Conservation (phyloP, 345 rosid species). For the Eutrema yunnanense region DNA sequence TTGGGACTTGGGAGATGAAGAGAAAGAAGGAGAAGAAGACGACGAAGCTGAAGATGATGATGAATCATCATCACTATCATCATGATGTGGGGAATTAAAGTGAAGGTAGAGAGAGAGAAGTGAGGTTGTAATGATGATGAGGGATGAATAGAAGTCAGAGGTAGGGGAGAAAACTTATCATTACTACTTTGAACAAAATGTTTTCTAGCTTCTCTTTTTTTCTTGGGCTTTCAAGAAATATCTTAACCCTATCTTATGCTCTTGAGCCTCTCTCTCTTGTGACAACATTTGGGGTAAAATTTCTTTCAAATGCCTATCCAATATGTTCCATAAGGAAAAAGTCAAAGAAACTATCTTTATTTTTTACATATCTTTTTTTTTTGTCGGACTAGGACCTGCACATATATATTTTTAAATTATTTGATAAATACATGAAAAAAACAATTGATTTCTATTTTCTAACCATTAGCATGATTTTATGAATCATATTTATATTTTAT, state of each 20-base stretch:
- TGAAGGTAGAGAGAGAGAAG: constrained; percentile 20
- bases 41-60: constrained; percentile 21
- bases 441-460: background rate
- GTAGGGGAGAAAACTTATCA: constrained; percentile 28
- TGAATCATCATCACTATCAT: constrained; percentile 22
- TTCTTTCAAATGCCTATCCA: background rate
- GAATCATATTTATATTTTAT: background rate
- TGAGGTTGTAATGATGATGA: constrained; percentile 36
- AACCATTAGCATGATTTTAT: background rate
- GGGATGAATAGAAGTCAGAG: constrained; percentile 29
- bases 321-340: background rate
- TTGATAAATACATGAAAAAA: background rate
- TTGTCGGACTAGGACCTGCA: background rate
- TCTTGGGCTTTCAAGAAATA: constrained; percentile 11
- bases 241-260: constrained; percentile 24
- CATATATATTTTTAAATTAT: background rate
- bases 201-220: constrained; percentile 12
- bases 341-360: background rate
- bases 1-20: constrained; percentile 32
- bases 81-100: constrained; percentile 29
- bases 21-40: constrained; percentile 26
- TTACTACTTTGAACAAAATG: constrained; percentile 27
- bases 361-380: background rate
- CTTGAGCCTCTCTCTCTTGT: constrained; percentile 11
- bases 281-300: background rate